Percentiles rank a stretch among this genome's conserved stretches.
Conservation (phyloP, 495 filamentous ascomycete species). For the Cetradonia linearis region DNA sequence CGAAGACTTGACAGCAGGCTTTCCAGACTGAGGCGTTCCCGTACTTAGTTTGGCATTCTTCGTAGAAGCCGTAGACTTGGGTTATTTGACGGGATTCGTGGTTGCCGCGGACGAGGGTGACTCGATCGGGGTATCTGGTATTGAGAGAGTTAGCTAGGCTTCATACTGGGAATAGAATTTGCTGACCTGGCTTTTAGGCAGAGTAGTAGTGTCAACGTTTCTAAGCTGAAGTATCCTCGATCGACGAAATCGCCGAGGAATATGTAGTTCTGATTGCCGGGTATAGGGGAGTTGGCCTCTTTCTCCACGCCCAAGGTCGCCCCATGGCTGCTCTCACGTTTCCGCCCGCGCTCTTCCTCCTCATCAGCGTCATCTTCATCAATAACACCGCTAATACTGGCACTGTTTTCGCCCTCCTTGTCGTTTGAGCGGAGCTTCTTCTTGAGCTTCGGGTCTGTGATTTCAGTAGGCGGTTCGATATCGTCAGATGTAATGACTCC, state of each 20-base stretch:
- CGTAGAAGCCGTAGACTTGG: constrained; percentile 97
- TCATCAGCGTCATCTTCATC: constrained; percentile 43
- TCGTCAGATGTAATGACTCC: constrained; percentile 71
- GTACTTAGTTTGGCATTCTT: constrained; percentile 96
- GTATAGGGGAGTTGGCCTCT: constrained; percentile 40
- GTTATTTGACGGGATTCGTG: constrained; percentile 98
- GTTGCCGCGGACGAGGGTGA: constrained; percentile 93
- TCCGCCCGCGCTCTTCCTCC: constrained; percentile 36
- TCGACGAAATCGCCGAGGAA: constrained; percentile 98
- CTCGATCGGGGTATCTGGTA: constrained; percentile 77
- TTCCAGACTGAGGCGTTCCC: constrained; percentile 99
- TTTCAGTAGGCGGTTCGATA: constrained; percentile 76
- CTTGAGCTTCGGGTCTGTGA: constrained; percentile 71
- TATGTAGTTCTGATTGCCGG: constrained; percentile 75
- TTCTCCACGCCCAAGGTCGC: constrained; percentile 34
- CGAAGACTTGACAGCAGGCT: constrained; percentile 96
- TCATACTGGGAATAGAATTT: neutral
- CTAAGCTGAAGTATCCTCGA: constrained; percentile 92
- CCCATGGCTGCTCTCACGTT: constrained; percentile 34
- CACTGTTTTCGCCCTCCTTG: constrained; percentile 35
- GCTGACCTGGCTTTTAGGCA: constrained; percentile 92
- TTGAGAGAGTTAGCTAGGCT: constrained; percentile 2
- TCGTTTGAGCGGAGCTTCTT: constrained; percentile 58
- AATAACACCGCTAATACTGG: constrained; percentile 22
- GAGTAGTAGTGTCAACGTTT: constrained; percentile 90